Evolutionary conservation across 2,329 filamentous ascomycete genomes (phyloP).

Genomic region (Paecilomyces formosus): DNA sequence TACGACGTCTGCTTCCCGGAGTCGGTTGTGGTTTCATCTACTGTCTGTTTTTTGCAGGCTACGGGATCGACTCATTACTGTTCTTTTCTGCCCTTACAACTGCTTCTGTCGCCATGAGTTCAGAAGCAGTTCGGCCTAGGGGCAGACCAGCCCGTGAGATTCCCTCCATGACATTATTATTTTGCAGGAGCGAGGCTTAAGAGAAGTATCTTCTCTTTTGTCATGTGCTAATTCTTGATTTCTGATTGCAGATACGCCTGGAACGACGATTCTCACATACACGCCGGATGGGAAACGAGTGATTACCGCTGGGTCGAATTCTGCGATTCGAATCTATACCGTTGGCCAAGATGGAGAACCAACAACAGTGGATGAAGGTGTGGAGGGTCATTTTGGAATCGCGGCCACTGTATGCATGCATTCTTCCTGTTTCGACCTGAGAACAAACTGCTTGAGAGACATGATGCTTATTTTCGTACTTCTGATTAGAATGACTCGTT

Average conservation of each 20-base stretch:
- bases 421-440: too few species aligned
- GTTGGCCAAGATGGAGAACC: constrained; percentile 90
- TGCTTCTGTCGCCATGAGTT: constrained; percentile 21
- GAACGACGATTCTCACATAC: constrained; percentile 80
- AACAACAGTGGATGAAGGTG: constrained; percentile 81
- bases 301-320: constrained; percentile 88
- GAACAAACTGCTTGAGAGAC: neutral
- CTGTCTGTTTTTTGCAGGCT: neutral
- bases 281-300: constrained; percentile 81
- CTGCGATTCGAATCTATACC: constrained; percentile 85
- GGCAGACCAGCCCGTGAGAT: constrained; percentile 43
- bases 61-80: neutral
- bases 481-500: constrained; percentile 65
- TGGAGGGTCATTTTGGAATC: constrained; percentile 76
- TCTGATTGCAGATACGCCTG: constrained; percentile 60
- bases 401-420: constrained; percentile 52
- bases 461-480: constrained; percentile 4
- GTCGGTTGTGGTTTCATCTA: constrained; percentile 1
- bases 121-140: constrained; percentile 28
- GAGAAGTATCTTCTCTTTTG: constrained; percentile 4
- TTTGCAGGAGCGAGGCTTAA: neutral
- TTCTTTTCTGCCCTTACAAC: neutral
- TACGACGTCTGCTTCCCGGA: constrained; percentile 5
- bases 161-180: neutral
- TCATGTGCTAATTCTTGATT: neutral